Evolutionary conservation across 2,329 filamentous ascomycete genomes (phyloP), one percentile per base, ranked within the genome.

Genomic region (Monilinia vaccinii-corymbosi): DNA sequence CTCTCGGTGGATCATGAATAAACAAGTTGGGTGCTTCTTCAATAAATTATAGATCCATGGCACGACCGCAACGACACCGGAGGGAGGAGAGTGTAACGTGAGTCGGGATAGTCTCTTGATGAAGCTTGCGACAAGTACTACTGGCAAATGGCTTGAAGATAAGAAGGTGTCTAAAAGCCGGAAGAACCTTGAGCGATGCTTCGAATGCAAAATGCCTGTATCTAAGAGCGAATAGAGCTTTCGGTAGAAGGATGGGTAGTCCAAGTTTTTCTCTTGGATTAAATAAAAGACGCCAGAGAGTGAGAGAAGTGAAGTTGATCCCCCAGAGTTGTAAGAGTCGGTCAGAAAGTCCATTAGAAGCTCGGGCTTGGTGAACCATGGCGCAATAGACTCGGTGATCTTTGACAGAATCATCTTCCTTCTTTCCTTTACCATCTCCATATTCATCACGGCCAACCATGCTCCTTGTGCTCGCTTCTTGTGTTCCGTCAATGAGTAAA

Each of bases 31-130:
- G 72, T 99, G 94, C 65, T 82, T 83, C 74, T 90, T 94, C 72
- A 99, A 81, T 67, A 96, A 81, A 74, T 99, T 99, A 78, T 99
- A 99, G 56, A 93, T 86, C 85, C 91, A 97, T 0, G 94, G 95
- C 11, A 97, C 80, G 49, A 96, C 85, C 58, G 86, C 87, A 18
- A 97, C 92, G 57, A 97, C 88, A 34, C 91, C 92, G 38, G 89
- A 85, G 2, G 95, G 94, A 2, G 95, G 93, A 0, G 91, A 92
- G 69, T 89, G 86, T n/a, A 99, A 80, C 18, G 89, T 83, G 42
- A 97, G 79, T 56, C 93, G 82, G 4, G 91, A 84, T 10, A 99
- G 80, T n/a, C 90, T 84, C 75, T 99, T 99, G 76, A 99, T 86
- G 75, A 99, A 99, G 74, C 91, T 96, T 14, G 94, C 93, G 2